Evolutionary conservation across 305 asterid genomes (phyloP), one percentile per base, ranked within the genome.

Genomic region (Fraxinus nigra): DNA sequence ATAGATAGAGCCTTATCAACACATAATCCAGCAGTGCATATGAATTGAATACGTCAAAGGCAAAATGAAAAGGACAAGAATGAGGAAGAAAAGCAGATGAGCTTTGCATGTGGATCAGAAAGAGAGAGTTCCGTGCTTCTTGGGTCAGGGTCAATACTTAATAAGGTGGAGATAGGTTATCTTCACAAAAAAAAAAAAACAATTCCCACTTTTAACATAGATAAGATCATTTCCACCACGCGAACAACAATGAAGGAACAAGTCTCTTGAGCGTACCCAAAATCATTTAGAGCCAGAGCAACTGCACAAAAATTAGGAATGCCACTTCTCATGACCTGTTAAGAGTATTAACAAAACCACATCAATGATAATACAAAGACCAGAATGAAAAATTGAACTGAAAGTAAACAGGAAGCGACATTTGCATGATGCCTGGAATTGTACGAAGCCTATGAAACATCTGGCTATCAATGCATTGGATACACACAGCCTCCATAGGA

Each of bases 251-350:
- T 28, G 40, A 16, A 82, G 73, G 78, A 43, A 46, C 18, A 80
- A 18, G 77, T 30, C 72, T 77, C 84, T 78, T 40, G 35, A 24
- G 87, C 92, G 61, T 86, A 91, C 94, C 92, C 94, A 54, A 91
- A 83, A 79, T 89, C 94, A 83, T 88, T 80, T 72, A 97, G 93
- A 77, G 97, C 96, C 79, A 97, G 90, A 80, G 99, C 98, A 88
- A 97, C 98, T 73, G 99, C 98, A 90, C 98, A 97, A 88, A 97
- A 97, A 90, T 97, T 97, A 77, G 99, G 99, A 82, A 97, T 78
- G 59, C 99, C 99, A 76, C 99, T 97, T 85, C 97, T 84, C 89
- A 89, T 88, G n/a, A 91, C 75, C 75, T 70, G 75, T 70, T 24
- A 70, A 70, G 40, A 80, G 82, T 48, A 81, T 82, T 35, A 32